Evolutionary conservation across 345 rosid genomes (phyloP), one percentile per base, ranked within the genome.

Genomic region (Mangifera indica): DNA sequence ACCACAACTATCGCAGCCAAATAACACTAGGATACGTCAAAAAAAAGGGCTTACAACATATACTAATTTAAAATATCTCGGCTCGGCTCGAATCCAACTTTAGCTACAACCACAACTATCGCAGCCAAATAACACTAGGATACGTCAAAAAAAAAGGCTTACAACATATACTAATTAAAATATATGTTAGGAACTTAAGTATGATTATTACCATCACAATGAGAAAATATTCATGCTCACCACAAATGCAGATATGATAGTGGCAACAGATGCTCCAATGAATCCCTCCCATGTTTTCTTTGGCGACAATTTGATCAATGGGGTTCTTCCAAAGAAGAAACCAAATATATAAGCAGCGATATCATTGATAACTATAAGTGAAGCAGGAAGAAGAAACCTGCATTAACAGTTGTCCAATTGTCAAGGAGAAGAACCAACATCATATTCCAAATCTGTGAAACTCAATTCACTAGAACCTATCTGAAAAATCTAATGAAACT

Each of bases 201-300:
- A 10, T 46, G 34, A 15, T n/a, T 45, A 29, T 48, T 7, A 70
- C 10, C n/a, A 60, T 14, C 37, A 54, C 61, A 67, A 7, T 15
- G 29, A 22, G 37, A 34, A 21, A 72, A 53, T 69, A 40, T 13
- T 8, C 4, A 34, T 55, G 70, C 96, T 81, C 72, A 95, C 99
- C 84, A 86, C 69, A 86, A 92, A 92, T 37, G 99, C 98, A 77
- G 96, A 88, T 77, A 89, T 88, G 66, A 95, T 86, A 46, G 99
- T 95, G 46, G 97, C 81, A 60, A 95, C 82, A 72, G 97, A 92
- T 48, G 96, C 99, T 74, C 99, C 98, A 26, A 91, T 89, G 78
- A 95, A 95, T 37, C 98, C 99, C 72, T 95, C 99, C 99, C 98
- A 95, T 58, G 98, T 95, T 84, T 95, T 92, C 89, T 95, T 95